Percentiles rank a stretch among this genome's conserved stretches.
Conservation (phyloP, 2,329 filamentous ascomycete genomes). For the Ceratocystis lukuohia region DNA sequence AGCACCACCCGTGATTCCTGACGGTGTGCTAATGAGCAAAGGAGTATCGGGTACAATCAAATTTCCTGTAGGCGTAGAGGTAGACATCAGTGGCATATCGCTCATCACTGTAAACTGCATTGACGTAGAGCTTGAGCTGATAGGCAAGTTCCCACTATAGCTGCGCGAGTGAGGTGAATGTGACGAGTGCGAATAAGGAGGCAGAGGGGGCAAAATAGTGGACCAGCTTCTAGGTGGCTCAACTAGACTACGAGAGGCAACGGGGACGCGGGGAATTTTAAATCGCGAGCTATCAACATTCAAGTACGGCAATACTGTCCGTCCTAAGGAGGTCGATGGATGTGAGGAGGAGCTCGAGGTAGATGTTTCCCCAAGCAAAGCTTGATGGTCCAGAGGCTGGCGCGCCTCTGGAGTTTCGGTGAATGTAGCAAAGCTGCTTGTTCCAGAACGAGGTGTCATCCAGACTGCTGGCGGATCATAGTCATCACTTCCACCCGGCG, state of each 20-base stretch:
- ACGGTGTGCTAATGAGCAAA: constrained; percentile 47
- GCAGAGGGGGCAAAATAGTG: constrained; percentile 7
- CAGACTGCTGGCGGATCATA: constrained; percentile 18
- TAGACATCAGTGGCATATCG: neutral
- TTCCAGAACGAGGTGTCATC: constrained; percentile 10
- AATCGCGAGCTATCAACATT: constrained; percentile 1
- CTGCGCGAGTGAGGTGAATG: constrained; percentile 4
- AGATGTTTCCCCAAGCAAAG: neutral
- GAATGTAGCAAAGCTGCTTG: neutral
- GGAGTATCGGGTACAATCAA: constrained; percentile 3
- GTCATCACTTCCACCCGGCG: constrained; percentile 14
- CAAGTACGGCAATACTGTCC: neutral
- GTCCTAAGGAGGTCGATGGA: neutral
- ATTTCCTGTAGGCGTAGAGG: neutral
- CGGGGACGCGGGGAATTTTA: neutral
- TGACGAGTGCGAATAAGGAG: neutral
- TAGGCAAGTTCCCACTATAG: constrained; percentile 7
- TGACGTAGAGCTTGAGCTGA: neutral
- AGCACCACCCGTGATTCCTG: constrained; percentile 34
- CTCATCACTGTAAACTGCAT: constrained; percentile 7
- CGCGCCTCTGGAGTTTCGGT: neutral
- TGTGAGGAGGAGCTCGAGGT: neutral
- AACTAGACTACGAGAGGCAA: constrained; percentile 11
- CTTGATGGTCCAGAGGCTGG: neutral
- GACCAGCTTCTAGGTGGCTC: constrained; percentile 12